phyloP scores from a whole-genome alignment of 192 early-diverging fungal species.

The Pilobolus umbonatus region DNA sequence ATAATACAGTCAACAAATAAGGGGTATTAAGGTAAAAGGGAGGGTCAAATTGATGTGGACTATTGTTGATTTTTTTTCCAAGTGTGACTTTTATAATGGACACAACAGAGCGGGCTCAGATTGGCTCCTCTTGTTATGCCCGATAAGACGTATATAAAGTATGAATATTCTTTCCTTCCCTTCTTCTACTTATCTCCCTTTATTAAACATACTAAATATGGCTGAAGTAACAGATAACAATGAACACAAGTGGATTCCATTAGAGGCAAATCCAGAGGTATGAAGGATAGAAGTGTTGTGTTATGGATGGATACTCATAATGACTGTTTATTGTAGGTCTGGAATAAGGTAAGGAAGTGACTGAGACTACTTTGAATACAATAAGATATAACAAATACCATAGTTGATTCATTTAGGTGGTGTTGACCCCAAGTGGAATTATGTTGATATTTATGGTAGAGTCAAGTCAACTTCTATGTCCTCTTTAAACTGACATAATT shows the following conservation, averaged over 20 bases:
- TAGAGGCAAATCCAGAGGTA: constrained; percentile 88
- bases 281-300: not conserved
- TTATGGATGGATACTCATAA: constrained; percentile 2
- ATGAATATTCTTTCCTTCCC: no score
- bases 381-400: constrained; percentile 6
- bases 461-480: not conserved
- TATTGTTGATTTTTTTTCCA: no score
- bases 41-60: no score
- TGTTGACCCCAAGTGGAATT: constrained; percentile 55
- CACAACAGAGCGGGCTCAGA: no score
- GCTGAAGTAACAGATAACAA: not conserved
- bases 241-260: constrained; percentile 70
- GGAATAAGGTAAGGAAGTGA: constrained; percentile 50
- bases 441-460: constrained; percentile 77
- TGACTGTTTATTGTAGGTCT: constrained; percentile 42
- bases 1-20: no score
- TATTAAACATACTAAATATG: not conserved
- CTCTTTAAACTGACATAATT: not conserved
- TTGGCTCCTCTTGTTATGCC: no score
- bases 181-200: not conserved
- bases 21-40: no score
- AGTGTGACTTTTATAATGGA: no score
- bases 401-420: constrained; percentile 69
- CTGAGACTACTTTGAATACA: not conserved
- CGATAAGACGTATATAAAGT: no score